Conservation (phyloP, 169 alveolate genomes). For the Babesia sp. region DNA sequence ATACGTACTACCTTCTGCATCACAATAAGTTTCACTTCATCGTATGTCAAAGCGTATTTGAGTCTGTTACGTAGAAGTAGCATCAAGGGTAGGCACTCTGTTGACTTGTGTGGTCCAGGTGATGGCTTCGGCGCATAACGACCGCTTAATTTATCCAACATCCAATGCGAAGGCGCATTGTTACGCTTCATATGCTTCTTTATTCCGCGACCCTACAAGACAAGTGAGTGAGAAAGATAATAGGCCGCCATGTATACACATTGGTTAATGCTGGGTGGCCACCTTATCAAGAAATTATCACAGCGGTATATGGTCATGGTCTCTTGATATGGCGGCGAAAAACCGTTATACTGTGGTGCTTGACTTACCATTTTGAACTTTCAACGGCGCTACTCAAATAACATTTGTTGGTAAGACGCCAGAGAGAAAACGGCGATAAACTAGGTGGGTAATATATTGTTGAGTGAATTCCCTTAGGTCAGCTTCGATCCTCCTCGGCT, state of each 20-base stretch:
- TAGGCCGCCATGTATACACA: conserved; percentile 3
- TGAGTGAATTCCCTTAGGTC: too few species aligned
- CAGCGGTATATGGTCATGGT: background rate
- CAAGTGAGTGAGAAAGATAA: background rate
- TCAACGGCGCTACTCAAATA: conserved; percentile 12
- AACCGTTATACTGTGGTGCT: background rate
- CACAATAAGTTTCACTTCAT: conserved; percentile 92
- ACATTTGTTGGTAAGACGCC: conserved; percentile 17
- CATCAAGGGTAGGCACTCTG: conserved; percentile 96
- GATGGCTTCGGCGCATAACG: conserved; percentile 89
- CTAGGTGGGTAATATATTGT: conserved; percentile 1
- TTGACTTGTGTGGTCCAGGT: conserved; percentile 96
- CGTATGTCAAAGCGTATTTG: conserved; percentile 90
- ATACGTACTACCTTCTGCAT: conserved; percentile 95
- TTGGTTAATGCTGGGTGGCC: background rate
- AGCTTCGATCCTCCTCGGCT: too few species aligned
- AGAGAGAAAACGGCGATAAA: conserved; percentile 2
- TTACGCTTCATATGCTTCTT: conserved; percentile 98
- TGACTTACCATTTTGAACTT: conserved; percentile 19
- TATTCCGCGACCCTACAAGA: conserved; percentile 95
- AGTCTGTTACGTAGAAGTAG: conserved; percentile 92
- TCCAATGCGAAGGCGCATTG: conserved; percentile 98
- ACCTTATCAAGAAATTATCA: background rate
- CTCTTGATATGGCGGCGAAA: background rate
- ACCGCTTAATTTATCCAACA: conserved; percentile 97